Conservation (phyloP, 1,139 yeast species). For the Candida gigantensis region DNA sequence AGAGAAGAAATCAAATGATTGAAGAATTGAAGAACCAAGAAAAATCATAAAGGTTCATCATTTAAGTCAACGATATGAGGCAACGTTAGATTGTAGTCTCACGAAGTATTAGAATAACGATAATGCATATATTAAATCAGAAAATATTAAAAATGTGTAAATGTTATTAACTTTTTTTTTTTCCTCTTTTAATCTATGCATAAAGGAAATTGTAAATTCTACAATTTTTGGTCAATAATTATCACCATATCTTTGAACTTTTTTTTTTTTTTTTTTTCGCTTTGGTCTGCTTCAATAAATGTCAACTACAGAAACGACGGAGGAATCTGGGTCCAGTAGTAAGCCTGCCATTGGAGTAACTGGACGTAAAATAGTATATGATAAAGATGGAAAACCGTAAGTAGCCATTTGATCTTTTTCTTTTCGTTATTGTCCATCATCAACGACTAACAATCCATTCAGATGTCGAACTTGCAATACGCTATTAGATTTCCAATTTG, state of each 20-base stretch:
- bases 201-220: too few species aligned
- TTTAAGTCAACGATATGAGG: too few species aligned
- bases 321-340: conserved; percentile 4
- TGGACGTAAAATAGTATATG: conserved; percentile 75
- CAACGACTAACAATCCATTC: conserved; percentile 19
- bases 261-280: background rate
- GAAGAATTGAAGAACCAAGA: conserved; percentile 10
- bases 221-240: too few species aligned
- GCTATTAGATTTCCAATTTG: conserved; percentile 72
- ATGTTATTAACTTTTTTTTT: background rate
- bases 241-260: background rate
- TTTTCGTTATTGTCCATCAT: conserved; percentile 3
- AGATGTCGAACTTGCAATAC: conserved; percentile 87
- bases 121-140: background rate
- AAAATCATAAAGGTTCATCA: too few species aligned
- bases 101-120: too few species aligned
- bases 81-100: too few species aligned
- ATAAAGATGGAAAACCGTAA: conserved; percentile 89
- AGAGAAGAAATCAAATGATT: conserved; percentile 46
- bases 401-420: conserved; percentile 23
- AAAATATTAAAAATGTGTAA: background rate
- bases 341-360: conserved; percentile 52
- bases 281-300: background rate
- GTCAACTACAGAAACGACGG: conserved; percentile 4
- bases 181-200: too few species aligned